Base-by-base conservation (phyloP, 352 stramenopile species). In the Phytophthora pisi region DNA sequence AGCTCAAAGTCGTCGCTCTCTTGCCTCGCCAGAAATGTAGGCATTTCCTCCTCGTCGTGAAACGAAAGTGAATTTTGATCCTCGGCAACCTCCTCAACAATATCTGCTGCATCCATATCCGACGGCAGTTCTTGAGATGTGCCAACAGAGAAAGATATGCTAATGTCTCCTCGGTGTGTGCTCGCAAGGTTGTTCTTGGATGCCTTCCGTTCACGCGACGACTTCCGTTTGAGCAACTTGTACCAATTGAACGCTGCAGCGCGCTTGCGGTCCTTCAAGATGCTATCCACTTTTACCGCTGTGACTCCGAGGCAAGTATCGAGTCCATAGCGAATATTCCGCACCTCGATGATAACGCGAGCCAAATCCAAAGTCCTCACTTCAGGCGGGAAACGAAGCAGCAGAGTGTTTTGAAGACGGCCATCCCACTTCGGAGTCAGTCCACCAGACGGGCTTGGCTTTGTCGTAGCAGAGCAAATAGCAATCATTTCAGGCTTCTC, bases 211-310 rank as follows among this genome's bases (percentile, higher is more conserved):
- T 91, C 81, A 30, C 83, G 81, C 15, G 84, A 81, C 7, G 83
- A 88, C 36, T 92, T 93, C 7, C 84, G 67, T 60, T 96, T 96
- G 1, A 95, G 66, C 8, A 96, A 46, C 43, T 93, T 94, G 65
- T 96, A 95, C 86, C 86, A 95, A 62, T 94, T 93, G 64, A 96
- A 96, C 9, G 82, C 81, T 67, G 82, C 87, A 30, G 86, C 84
- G 20, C 88, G 83, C 42, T 88, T 89, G 11, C 76, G 79, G 66
- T 91, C 84, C 56, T 89, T 89, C 40, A 93, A 70, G 61, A 95
- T 92, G 15, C 78, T 95, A 24, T 91, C 83, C 15, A 94, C 64
- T 61, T 92, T 93, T 18, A 95, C 84, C 16, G 89, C 86, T 5
- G 84, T 91, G 16, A 96, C 85, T 50, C 89, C 89, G 1, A 96